Percentiles rank a stretch among this genome's conserved stretches.
Conservation (phyloP, 805 yeast species). For the Candida caryicola region DNA sequence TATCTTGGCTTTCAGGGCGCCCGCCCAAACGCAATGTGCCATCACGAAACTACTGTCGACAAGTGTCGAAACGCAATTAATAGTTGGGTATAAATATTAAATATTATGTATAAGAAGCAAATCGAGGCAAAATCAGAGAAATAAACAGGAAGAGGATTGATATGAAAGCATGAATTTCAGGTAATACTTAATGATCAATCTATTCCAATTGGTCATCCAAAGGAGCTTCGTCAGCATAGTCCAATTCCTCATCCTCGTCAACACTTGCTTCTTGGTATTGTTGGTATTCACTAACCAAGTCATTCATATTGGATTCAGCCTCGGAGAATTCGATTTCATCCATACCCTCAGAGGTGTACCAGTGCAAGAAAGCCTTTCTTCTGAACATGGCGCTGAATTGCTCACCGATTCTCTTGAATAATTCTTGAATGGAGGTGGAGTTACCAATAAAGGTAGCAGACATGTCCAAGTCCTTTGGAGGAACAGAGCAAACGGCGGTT, state of each 20-base stretch:
- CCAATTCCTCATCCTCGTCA: conserved; percentile 75
- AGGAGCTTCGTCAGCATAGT: conserved; percentile 64
- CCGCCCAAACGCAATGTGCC: no score
- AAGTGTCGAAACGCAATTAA: neutral
- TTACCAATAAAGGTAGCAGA: conserved; percentile 92
- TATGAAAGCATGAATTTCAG: neutral
- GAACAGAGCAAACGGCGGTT: conserved; percentile 88
- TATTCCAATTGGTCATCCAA: conserved; percentile 50
- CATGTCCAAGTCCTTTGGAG: conserved; percentile 83
- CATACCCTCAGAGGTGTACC: conserved; percentile 97
- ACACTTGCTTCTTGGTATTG: conserved; percentile 84
- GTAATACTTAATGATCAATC: conserved; percentile 6
- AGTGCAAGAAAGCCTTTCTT: conserved; percentile 92
- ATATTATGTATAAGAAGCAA: conserved; percentile 12
- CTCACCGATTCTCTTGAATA: conserved; percentile 83
- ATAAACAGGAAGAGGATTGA: conserved; percentile 4
- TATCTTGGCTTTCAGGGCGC: no score
- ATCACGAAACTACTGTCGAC: no score
- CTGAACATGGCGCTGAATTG: conserved; percentile 91
- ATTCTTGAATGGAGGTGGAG: conserved; percentile 88
- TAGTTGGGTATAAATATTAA: conserved; percentile 7
- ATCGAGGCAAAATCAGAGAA: conserved; percentile 3
- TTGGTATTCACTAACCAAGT: conserved; percentile 82
- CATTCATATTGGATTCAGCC: conserved; percentile 89
- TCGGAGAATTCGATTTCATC: conserved; percentile 92